phyloP scores from a whole-genome alignment of 2,329 filamentous ascomycete genomes.

The Hirsutella thompsonii region DNA sequence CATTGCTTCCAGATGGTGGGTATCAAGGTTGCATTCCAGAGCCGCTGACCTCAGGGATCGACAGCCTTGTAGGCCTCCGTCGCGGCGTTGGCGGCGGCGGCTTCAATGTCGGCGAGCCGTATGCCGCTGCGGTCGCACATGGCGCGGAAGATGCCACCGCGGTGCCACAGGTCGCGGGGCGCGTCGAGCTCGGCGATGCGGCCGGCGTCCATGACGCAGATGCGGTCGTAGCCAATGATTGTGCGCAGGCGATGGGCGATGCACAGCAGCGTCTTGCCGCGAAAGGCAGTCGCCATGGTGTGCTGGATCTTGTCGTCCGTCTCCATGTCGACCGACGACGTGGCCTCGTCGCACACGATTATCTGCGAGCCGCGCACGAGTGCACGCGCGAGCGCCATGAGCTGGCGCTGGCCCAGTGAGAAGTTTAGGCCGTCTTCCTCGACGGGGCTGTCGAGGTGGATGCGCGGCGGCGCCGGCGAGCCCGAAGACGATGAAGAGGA shows the following conservation, averaged over 20 bases:
- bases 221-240: conserved; percentile 87
- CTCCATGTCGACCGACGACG: conserved; percentile 85
- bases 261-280: conserved; percentile 76
- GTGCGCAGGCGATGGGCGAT: conserved; percentile 89
- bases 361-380: conserved; percentile 80
- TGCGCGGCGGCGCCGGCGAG: conserved; percentile 59
- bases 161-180: conserved; percentile 60
- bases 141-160: conserved; percentile 66
- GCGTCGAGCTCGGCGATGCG: conserved; percentile 75
- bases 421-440: conserved; percentile 96
- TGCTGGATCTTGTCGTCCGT: conserved; percentile 91
- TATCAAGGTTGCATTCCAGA: too few species aligned
- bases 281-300: conserved; percentile 76
- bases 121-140: conserved; percentile 90
- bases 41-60: neutral
- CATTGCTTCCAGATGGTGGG: too few species aligned
- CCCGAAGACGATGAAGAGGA: conserved; percentile 61
- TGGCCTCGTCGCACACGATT: conserved; percentile 95
- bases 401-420: conserved; percentile 84
- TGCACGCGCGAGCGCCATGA: conserved; percentile 87
- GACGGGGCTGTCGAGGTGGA: conserved; percentile 73
- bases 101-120: conserved; percentile 28
- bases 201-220: conserved; percentile 92
- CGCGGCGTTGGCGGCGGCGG: neutral
- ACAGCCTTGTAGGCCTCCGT: neutral